These are phyloP conservation scores for Macroventuria anomochaeta DNA, from an alignment of 2,329 filamentous ascomycete genomes.

Conservation along the genomic window DNA sequence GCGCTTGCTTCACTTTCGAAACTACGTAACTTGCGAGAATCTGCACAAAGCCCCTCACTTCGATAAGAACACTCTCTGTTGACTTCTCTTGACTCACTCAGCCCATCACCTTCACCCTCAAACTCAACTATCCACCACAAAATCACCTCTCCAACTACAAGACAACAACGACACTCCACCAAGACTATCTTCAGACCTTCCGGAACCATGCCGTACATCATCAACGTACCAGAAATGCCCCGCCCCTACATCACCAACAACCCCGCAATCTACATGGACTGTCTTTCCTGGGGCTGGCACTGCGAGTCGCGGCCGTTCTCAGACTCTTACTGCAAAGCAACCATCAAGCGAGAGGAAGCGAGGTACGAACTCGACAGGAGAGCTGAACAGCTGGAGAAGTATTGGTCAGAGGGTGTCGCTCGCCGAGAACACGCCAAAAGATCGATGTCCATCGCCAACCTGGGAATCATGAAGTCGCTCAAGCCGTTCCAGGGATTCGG, in stretches of 20 bases:
- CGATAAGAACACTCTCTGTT: background rate
- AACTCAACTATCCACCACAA: background rate
- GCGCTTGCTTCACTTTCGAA: slow-evolving; percentile 15
- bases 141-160: background rate
- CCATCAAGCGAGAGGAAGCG: slow-evolving; percentile 22
- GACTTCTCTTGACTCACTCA: background rate
- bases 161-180: background rate
- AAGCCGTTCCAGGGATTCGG: slow-evolving; percentile 13
- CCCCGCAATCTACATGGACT: slow-evolving; percentile 30
- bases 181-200: background rate
- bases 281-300: slow-evolving; percentile 21
- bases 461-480: slow-evolving; percentile 8
- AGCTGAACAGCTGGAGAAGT: slow-evolving; percentile 22
- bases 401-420: slow-evolving; percentile 12
- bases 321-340: slow-evolving; percentile 22
- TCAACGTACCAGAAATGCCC: slow-evolving; percentile 21
- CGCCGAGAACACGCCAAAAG: slow-evolving; percentile 11
- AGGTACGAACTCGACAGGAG: slow-evolving; percentile 21
- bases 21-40: slow-evolving; percentile 7
- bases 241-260: slow-evolving; percentile 30
- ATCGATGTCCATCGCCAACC: slow-evolving; percentile 6
- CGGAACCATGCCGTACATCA: slow-evolving; percentile 31
- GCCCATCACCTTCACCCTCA: background rate
- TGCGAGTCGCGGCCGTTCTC: slow-evolving; percentile 27
- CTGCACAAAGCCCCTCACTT: slow-evolving; percentile 10